These are phyloP conservation scores for Vitis amurensis DNA, from an alignment of 164 flowering plant species.

Conservation along the genomic window DNA sequence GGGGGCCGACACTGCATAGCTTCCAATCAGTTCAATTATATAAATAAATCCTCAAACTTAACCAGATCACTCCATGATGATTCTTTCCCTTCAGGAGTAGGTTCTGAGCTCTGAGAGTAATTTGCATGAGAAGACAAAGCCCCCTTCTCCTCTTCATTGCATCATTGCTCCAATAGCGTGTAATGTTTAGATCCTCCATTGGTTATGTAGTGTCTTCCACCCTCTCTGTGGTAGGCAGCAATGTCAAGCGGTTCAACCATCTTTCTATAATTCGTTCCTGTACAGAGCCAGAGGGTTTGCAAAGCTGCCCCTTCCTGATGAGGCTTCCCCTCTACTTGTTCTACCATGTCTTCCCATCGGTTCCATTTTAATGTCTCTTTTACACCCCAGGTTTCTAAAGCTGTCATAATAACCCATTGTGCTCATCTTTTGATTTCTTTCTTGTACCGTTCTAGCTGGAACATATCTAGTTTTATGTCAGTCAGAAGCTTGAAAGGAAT, in stretches of 20 bases:
- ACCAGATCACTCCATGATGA: too few relatives aligned
- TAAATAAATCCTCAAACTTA: too few relatives aligned
- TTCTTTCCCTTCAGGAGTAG: too few relatives aligned
- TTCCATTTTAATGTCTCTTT: too few relatives aligned
- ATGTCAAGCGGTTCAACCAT: conserved; percentile 60
- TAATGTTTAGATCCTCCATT: conserved; percentile 34
- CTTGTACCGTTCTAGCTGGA: conserved; percentile 37
- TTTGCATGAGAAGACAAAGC: too few relatives aligned
- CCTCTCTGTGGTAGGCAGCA: conserved; percentile 36
- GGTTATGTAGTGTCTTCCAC: conserved; percentile 16
- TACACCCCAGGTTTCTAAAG: conserved; percentile 14
- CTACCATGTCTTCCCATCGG: too few relatives aligned
- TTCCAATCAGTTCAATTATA: too few relatives aligned
- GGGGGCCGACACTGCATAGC: too few relatives aligned
- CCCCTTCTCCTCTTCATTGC: conserved; percentile 12
- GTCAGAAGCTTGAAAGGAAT: conserved; percentile 9
- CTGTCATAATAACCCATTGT: not conserved
- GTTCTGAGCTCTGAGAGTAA: too few relatives aligned
- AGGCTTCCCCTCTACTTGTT: too few relatives aligned
- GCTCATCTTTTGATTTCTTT: too few relatives aligned
- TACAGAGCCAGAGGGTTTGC: conserved; percentile 9
- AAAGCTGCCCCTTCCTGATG: too few relatives aligned
- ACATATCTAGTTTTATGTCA: conserved; percentile 30
- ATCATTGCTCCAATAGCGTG: conserved; percentile 42
- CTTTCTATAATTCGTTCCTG: conserved; percentile 46